Base-by-base conservation (phyloP, 2,329 filamentous ascomycete genomes). In the Calonectria hongkongensis region DNA sequence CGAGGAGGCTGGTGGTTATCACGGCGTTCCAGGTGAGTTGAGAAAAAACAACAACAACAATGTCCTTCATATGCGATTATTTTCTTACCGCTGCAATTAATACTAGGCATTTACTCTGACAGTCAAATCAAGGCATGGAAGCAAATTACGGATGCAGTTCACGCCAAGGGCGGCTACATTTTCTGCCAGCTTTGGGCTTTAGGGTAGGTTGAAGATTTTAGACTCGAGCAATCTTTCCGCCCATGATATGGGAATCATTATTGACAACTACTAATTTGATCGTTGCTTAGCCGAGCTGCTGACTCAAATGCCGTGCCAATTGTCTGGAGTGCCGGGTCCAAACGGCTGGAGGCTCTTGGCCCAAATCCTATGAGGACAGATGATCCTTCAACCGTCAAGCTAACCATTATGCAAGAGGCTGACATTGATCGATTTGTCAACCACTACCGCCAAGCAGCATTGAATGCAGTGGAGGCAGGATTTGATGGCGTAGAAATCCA, bases 401-500 rank as follows among this genome's bases (percentile, higher is more conserved):
- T 79, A 88, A 73, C 90, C 87, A n/a, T 65, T 10, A 89, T 96
- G 89, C 92, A 89, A 0, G 85, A 89, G 27, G 83, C 88, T 0
- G 93, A 95, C 45, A 95, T 96, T 66, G 86, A 91, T 63, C 82
- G 87, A 4, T 87, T 92, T 70, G 92, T 94, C 79, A 81, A 82
- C 1, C 89, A 89, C 0, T 95, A 89, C 83, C 88, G 87, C 2
- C 87, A 86, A 1, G 88, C 89, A 0, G 85, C 88, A 0, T 85
- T 87, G 75, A 86, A 90, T 28, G 89, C 93, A 0, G 81, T 94
- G 0, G 86, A 88, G 0, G 91, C 90, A 5, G 94, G 94, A 0
- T 93, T 93, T 41, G 94, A 96, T 78, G 92, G 91, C 5, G 90
- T 96, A 66, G 94, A 96, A 74, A 81, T 88, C 7, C 87, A 90